Base-by-base conservation (phyloP, 768 basidiomycete genomes). In the Cyathus striatus region DNA sequence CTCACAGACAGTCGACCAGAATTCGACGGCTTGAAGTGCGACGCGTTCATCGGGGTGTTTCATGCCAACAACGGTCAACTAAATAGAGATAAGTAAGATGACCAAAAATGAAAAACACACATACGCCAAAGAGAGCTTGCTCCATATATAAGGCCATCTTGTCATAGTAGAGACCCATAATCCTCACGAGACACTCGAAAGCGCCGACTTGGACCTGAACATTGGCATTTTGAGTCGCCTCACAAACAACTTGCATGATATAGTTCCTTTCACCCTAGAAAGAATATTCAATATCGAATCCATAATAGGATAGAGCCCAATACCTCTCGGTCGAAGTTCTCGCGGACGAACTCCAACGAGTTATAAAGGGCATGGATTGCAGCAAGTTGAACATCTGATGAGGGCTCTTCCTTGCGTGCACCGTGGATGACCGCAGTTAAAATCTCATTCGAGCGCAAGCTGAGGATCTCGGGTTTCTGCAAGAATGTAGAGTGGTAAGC, bases 101-200 rank as follows among this genome's bases (percentile, higher is more conserved):
- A 21, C n/a, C 71, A 23, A 35, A 30, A 41, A 39, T 43, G 23
- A 37, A 48, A 12, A 37, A 33, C n/a, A 10, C 14, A 77, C 86
- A 43, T 67, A 96, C 94, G 33, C 96, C 96, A 56, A 98, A 99
- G 23, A 99, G 66, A 0, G 96, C 96, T 59, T 94, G 87, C 61
- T 99, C 96, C 96, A 99, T 99, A 73, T 99, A 99, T 60, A 95
- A 84, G 25, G 79, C 81, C 96, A 99, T 99, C 72, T 95, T 97
- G 56, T 95, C 94, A 63, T 99, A 99, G 70, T 98, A 99, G 43
- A 96, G 70, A 44, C 86, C 83, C 96, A 99, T 98, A 58, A 97
- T 96, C 56, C 84, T 79, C 23, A 98, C 95, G 12, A 99, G 71
- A 65, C 89, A 92, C 60, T 96, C 93, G 55, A 96, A 99, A 4